Evolutionary conservation across 371 early-diverging fungal genomes (phyloP).

Genomic region (Mucor plumbeus): DNA sequence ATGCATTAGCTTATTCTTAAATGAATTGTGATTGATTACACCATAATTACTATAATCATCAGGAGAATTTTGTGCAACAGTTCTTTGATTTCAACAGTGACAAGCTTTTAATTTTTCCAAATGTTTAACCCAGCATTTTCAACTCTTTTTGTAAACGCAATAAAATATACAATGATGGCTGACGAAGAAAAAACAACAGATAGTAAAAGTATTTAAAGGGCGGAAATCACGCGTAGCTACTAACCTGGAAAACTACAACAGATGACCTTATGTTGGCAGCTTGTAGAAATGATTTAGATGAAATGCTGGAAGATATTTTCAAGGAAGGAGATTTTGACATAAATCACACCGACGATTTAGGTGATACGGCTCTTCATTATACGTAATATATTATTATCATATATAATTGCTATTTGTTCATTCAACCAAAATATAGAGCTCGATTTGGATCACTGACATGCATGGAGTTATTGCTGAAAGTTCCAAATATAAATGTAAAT

Average conservation of each 20-base stretch:
- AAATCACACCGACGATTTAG: conserved; percentile 64
- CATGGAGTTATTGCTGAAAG: conserved; percentile 54
- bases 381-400: conserved; percentile 47
- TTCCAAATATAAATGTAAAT: conserved; percentile 57
- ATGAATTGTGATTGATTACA: too few species aligned
- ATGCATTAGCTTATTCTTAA: too few species aligned
- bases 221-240: background rate
- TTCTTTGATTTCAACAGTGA: too few species aligned
- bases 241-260: conserved; percentile 15
- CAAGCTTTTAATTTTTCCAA: background rate
- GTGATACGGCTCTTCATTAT: conserved; percentile 69
- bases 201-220: background rate
- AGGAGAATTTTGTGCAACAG: too few species aligned
- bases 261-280: conserved; percentile 66
- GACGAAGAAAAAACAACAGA: conserved; percentile 22
- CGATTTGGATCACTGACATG: conserved; percentile 62
- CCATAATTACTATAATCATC: too few species aligned
- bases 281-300: conserved; percentile 66
- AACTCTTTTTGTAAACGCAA: background rate
- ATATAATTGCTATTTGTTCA: background rate
- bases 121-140: background rate
- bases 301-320: conserved; percentile 54
- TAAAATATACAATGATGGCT: background rate
- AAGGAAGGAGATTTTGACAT: conserved; percentile 49
- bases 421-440: conserved; percentile 46